Percentiles rank a stretch among this genome's conserved stretches.
Conservation (phyloP, 768 basidiomycete species). For the Tylopilus intermedius region DNA sequence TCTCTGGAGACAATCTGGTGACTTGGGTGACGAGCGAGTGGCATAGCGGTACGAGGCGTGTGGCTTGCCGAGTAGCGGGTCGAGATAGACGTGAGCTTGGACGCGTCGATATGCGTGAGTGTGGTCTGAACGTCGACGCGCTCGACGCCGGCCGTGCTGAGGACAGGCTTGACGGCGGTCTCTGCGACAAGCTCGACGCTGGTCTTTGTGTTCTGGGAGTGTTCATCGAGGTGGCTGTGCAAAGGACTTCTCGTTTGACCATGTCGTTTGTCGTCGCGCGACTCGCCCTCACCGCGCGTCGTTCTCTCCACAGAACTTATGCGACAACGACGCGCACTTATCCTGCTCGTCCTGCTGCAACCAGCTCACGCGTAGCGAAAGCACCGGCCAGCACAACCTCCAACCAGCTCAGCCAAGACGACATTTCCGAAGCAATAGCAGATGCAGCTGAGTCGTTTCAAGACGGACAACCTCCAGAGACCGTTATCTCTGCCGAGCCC, state of each 20-base stretch:
- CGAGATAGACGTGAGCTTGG: constrained; percentile 46
- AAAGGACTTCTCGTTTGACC: not conserved
- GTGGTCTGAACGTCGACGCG: constrained; percentile 35
- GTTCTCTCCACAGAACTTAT: constrained; percentile 12
- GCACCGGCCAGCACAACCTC: constrained; percentile 31
- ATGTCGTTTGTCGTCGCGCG: constrained; percentile 20
- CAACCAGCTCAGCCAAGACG: constrained; percentile 18
- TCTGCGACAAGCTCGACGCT: constrained; percentile 35
- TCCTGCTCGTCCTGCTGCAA: constrained; percentile 20
- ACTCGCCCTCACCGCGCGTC: constrained; percentile 9
- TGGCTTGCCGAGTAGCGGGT: constrained; percentile 45
- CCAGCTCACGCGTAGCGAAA: constrained; percentile 21
- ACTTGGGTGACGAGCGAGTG: constrained; percentile 54
- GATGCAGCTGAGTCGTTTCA: constrained; percentile 16
- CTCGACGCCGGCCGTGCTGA: constrained; percentile 41
- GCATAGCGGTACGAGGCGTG: constrained; percentile 50
- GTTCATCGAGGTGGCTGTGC: constrained; percentile 13
- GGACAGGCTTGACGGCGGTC: constrained; percentile 47
- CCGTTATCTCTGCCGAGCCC: constrained; percentile 7
- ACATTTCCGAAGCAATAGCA: constrained; percentile 19
- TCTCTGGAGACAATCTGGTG: constrained; percentile 44
- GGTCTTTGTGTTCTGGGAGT: constrained; percentile 26
- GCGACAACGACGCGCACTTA: constrained; percentile 23
- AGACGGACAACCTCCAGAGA: constrained; percentile 17
- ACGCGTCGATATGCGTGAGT: constrained; percentile 31